phyloP scores from a whole-genome alignment of 2,329 filamentous ascomycete genomes.

The Coleophoma crateriformis region DNA sequence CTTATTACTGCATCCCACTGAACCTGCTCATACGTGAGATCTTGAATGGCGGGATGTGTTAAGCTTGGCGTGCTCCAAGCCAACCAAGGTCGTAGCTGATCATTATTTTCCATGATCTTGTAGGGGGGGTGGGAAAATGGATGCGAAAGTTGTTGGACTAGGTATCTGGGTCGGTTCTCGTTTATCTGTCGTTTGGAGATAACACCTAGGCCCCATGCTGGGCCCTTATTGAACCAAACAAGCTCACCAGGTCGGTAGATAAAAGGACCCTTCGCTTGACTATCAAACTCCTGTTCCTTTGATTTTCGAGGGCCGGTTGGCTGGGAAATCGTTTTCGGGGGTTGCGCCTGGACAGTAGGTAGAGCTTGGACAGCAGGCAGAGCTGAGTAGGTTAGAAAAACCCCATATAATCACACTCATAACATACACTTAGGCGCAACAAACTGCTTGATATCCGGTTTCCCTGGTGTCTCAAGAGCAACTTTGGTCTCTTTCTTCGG shows the following conservation, averaged over 20 bases:
- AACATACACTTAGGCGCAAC: too few species aligned
- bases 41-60: slow-evolving; percentile 36
- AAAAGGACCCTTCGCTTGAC: slow-evolving; percentile 36
- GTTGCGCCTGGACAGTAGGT: too few species aligned
- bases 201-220: slow-evolving; percentile 48
- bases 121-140: slow-evolving; percentile 31
- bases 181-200: slow-evolving; percentile 38
- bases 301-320: slow-evolving; percentile 27
- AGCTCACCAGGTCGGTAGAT: slow-evolving; percentile 49
- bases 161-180: slow-evolving; percentile 30
- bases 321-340: slow-evolving; percentile 1
- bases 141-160: slow-evolving; percentile 43
- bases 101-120: slow-evolving; percentile 36
- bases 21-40: slow-evolving; percentile 38
- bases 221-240: slow-evolving; percentile 47
- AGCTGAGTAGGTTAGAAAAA: too few species aligned
- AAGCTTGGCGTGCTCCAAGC: slow-evolving; percentile 51
- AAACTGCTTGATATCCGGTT: slow-evolving; percentile 8
- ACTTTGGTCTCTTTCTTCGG: slow-evolving; percentile 5
- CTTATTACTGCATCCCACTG: slow-evolving; percentile 41
- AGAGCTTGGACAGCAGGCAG: too few species aligned
- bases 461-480: slow-evolving; percentile 2
- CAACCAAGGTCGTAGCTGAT: slow-evolving; percentile 47
- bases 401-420: too few species aligned
- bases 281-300: slow-evolving; percentile 43